phyloP scores from a whole-genome alignment of 1,284 basidiomycete genomes.

The Melampsora larici-populina region DNA sequence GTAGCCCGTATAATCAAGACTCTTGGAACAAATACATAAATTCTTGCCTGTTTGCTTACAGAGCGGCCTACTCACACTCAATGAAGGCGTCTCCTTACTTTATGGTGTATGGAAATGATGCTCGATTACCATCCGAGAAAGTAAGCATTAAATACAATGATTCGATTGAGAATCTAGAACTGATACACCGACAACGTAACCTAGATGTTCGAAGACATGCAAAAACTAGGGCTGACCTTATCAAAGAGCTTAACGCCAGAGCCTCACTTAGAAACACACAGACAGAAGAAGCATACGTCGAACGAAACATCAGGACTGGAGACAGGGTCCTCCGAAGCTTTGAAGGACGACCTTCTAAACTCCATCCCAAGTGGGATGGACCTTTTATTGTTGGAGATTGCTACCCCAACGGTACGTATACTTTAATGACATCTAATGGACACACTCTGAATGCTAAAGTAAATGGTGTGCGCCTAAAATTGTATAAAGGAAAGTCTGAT shows the following conservation, averaged over 20 bases:
- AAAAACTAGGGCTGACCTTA: too few relatives aligned
- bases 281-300: background rate
- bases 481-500: too few relatives aligned
- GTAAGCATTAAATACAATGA: background rate
- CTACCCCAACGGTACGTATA: too few relatives aligned
- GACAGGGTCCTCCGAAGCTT: background rate
- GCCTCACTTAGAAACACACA: background rate
- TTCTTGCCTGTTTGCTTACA: conserved; percentile 5
- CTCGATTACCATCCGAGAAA: background rate
- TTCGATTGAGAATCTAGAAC: too few relatives aligned
- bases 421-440: too few relatives aligned
- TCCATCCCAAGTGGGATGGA: too few relatives aligned
- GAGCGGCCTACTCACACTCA: background rate
- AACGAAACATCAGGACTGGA: background rate
- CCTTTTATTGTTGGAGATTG: too few relatives aligned
- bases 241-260: background rate
- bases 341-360: too few relatives aligned
- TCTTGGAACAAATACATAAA: background rate
- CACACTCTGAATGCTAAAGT: too few relatives aligned
- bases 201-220: too few relatives aligned
- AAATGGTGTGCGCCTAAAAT: too few relatives aligned
- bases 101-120: conserved; percentile 15
- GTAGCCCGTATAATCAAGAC: conserved; percentile 16
- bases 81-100: conserved; percentile 4
- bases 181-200: too few relatives aligned